phyloP scores from a whole-genome alignment of 2,329 filamentous ascomycete genomes.

The Penicillium frequentans region DNA sequence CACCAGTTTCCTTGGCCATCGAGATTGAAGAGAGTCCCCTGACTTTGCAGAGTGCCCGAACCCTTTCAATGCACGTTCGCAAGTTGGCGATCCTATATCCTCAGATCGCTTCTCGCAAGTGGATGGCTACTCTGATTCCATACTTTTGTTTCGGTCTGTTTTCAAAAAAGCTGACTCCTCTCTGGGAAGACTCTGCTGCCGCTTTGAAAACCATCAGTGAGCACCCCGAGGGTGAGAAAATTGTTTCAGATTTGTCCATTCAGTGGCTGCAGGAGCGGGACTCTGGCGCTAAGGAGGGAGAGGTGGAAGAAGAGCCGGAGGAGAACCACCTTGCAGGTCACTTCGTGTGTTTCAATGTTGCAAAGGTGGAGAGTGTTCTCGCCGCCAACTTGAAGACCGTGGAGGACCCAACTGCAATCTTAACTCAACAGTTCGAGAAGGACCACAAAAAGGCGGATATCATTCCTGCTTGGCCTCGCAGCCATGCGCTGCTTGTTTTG shows the following conservation, averaged over 20 bases:
- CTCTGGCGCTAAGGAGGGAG: slow-evolving; percentile 23
- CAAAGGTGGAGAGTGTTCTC: slow-evolving; percentile 57
- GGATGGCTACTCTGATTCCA: slow-evolving; percentile 71
- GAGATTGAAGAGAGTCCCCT: slow-evolving; percentile 78
- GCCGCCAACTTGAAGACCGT: slow-evolving; percentile 55
- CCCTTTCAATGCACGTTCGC: slow-evolving; percentile 81
- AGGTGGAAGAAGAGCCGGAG: slow-evolving; percentile 24
- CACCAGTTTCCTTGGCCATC: slow-evolving; percentile 60
- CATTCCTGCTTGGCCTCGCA: slow-evolving; percentile 57
- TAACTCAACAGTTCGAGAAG: slow-evolving; percentile 64
- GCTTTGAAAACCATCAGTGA: slow-evolving; percentile 74
- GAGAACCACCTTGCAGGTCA: slow-evolving; percentile 41
- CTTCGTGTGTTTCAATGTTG: slow-evolving; percentile 81
- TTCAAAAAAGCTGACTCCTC: slow-evolving; percentile 77
- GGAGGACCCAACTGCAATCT: slow-evolving; percentile 55
- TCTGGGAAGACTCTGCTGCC: slow-evolving; percentile 82
- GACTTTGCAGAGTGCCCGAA: slow-evolving; percentile 72
- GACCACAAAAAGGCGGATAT: slow-evolving; percentile 50
- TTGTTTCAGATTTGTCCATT: slow-evolving; percentile 71
- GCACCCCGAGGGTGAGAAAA: slow-evolving; percentile 68
- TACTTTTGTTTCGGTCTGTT: slow-evolving; percentile 86
- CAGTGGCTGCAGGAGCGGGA: slow-evolving; percentile 64
- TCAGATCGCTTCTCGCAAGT: slow-evolving; percentile 58
- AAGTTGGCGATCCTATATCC: slow-evolving; percentile 69
- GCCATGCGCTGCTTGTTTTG: slow-evolving; percentile 78